These are phyloP conservation scores for Sicyos baderoa DNA, from an alignment of 306 rosid species.

Conservation along the genomic window DNA sequence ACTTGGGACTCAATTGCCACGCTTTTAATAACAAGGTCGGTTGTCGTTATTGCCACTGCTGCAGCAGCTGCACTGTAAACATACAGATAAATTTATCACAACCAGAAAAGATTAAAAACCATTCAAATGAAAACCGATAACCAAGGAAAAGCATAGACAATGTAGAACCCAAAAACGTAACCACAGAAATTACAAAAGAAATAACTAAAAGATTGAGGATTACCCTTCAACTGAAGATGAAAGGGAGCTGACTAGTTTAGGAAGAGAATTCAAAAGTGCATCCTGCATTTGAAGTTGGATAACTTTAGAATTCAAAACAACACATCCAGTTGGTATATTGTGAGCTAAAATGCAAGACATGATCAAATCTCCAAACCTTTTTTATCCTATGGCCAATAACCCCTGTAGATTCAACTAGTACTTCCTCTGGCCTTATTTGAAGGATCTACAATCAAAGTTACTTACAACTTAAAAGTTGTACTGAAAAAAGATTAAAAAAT, in stretches of 20 bases:
- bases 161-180: background rate
- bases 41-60: constrained; percentile 92
- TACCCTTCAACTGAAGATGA: constrained; percentile 66
- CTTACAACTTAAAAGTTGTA: background rate
- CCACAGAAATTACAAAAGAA: background rate
- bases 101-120: background rate
- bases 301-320: background rate
- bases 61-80: constrained; percentile 77
- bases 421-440: constrained; percentile 56
- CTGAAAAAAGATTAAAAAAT: constrained; percentile 8
- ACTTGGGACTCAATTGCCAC: constrained; percentile 86
- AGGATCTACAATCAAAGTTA: constrained; percentile 45
- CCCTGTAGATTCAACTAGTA: constrained; percentile 82
- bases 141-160: background rate
- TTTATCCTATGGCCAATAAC: constrained; percentile 88
- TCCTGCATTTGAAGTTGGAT: constrained; percentile 46
- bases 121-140: background rate
- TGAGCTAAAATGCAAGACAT: background rate
- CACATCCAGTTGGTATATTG: background rate
- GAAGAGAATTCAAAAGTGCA: constrained; percentile 68
- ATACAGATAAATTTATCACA: constrained; percentile 26
- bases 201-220: constrained; percentile 18
- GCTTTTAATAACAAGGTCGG: constrained; percentile 93
- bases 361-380: constrained; percentile 39
- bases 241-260: constrained; percentile 50